These are phyloP conservation scores for Baorangia bicolor DNA, from an alignment of 768 basidiomycete species.

Conservation along the genomic window DNA sequence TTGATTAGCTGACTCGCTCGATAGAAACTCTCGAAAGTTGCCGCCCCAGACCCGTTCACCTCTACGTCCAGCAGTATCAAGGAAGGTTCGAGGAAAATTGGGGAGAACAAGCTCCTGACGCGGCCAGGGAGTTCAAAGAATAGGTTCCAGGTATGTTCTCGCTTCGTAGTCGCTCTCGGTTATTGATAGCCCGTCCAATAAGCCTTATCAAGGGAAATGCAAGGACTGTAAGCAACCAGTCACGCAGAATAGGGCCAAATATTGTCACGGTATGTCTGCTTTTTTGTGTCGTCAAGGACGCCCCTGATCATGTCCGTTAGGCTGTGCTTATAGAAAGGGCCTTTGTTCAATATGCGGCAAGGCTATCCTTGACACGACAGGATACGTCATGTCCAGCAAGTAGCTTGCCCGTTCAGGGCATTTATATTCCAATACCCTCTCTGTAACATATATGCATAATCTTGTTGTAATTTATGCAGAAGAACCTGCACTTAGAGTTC, in stretches of 20 bases:
- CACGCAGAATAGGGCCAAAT: conserved; percentile 86
- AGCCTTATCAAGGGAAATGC: conserved; percentile 87
- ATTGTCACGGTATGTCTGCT: conserved; percentile 70
- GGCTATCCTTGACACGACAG: conserved; percentile 77
- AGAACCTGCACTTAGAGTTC: not conserved
- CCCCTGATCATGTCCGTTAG: conserved; percentile 36
- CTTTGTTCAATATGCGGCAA: conserved; percentile 87
- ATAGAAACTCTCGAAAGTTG: conserved; percentile 88
- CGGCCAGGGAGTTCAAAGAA: conserved; percentile 73
- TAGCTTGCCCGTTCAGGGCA: conserved; percentile 28
- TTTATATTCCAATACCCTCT: conserved; percentile 23
- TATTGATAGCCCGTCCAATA: not conserved
- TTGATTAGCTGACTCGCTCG: not conserved
- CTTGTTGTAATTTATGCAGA: conserved; percentile 13
- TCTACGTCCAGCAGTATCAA: conserved; percentile 73
- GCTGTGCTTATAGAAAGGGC: conserved; percentile 87
- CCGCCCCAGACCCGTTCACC: conserved; percentile 85
- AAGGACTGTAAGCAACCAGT: conserved; percentile 84
- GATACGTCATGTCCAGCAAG: conserved; percentile 85
- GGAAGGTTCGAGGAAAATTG: conserved; percentile 76
- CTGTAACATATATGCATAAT: conserved; percentile 16
- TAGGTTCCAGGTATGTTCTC: conserved; percentile 63
- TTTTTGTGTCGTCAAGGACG: conserved; percentile 2
- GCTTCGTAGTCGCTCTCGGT: conserved; percentile 12
- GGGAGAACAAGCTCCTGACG: conserved; percentile 79